Percentiles rank a stretch among this genome's conserved stretches.
Conservation (phyloP, 352 stramenopile genomes). For the Thraustotheca clavata region DNA sequence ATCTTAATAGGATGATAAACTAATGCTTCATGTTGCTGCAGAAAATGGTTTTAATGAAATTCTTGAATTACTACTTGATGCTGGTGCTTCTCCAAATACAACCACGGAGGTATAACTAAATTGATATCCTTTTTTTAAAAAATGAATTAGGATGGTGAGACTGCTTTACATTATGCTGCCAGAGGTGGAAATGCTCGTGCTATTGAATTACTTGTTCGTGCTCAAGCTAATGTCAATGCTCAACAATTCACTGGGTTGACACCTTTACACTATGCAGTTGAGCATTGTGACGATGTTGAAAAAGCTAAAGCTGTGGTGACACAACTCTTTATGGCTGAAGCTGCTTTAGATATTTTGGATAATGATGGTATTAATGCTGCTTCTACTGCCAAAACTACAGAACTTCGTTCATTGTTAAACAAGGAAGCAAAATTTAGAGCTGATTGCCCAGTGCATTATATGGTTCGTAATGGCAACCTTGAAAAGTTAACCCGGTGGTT, state of each 20-base stretch:
- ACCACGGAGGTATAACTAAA: background rate
- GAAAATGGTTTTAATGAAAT: constrained; percentile 9
- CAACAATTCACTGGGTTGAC: background rate
- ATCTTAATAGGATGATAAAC: background rate
- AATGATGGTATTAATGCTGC: background rate
- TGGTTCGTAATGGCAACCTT: background rate
- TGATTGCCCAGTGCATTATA: background rate
- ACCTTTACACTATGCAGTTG: constrained; percentile 1
- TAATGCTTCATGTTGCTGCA: background rate
- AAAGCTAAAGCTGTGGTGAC: background rate
- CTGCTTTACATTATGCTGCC: background rate
- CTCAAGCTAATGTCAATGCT: background rate
- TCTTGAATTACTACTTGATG: background rate
- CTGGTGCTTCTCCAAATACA: background rate
- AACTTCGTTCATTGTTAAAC: background rate
- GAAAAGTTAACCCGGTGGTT: background rate
- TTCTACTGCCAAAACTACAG: background rate
- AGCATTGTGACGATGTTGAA: background rate
- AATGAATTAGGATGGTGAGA: background rate
- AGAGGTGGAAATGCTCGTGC: background rate
- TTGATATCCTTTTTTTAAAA: background rate
- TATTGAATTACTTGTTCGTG: background rate
- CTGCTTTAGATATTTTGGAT: background rate
- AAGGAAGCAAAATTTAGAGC: background rate
- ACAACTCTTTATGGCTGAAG: background rate